Base-by-base conservation (phyloP, 768 basidiomycete genomes). In the Mycena crocata region DNA sequence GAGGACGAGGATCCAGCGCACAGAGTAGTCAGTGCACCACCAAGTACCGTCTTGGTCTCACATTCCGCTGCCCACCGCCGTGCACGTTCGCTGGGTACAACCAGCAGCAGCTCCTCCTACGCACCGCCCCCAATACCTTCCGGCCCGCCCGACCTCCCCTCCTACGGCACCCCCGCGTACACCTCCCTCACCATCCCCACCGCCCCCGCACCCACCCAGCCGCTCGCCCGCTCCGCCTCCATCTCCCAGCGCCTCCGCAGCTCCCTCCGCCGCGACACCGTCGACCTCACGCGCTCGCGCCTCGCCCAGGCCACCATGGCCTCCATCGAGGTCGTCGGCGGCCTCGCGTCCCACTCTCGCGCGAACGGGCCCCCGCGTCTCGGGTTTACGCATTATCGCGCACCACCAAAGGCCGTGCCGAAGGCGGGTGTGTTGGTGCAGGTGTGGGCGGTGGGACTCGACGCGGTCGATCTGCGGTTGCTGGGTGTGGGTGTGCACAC, bases 281-380 rank as follows among this genome's bases (percentile, higher is more conserved):
- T 95, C 19, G 93, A 97, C 77, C 80, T 95, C 45, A 90, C 93
- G 2, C 84, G 85, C 14, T 86, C 89, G 21, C 94, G 95, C 5
- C 80, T 94, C 14, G 95, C 94, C 10, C 92, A 94, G 75, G 90
- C 90, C 9, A 94, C 92, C 7, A 96, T 98, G 95, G 91, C 92
- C 19, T 94, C 89, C 56, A 89, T 97, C 44, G 92, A 94, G 73
- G 87, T 94, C 34, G 87, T 92, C 21, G 83, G 84, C 39, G 92
- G 92, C 7, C 74, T 88, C 4, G 81, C 74, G 7, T 64, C 70
- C 26, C 55, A 58, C 3, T 64, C 57, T 12, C 50, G 31, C 40
- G 51, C 64, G 31, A 62, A 68, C n/a, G n/a, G n/a, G 32, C 64
- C 63, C 45, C 74, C 34, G 51, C 80, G 85, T 17, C 79, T 92